phyloP scores from a whole-genome alignment of 2,329 filamentous ascomycete species.

The Ascochyta pisi region DNA sequence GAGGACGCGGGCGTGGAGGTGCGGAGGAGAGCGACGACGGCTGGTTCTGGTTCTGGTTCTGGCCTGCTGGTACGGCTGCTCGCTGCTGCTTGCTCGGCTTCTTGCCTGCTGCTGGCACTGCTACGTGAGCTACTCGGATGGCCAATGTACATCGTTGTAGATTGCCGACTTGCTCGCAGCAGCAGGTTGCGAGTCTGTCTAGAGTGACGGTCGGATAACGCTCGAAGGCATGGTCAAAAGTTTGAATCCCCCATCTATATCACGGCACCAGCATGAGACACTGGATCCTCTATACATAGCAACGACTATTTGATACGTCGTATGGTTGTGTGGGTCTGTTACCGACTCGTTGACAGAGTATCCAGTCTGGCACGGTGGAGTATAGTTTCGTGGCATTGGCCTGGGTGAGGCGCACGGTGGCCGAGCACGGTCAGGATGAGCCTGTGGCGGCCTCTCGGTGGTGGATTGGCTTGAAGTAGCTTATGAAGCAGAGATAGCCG shows the following conservation, averaged over 20 bases:
- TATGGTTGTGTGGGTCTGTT: background rate
- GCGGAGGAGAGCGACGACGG: constrained; percentile 37
- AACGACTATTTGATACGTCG: background rate
- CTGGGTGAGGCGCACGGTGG: background rate
- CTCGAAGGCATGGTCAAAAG: background rate
- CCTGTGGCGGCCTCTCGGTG: background rate
- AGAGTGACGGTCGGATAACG: background rate
- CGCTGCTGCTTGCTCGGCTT: background rate
- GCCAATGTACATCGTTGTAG: background rate
- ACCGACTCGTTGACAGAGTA: background rate
- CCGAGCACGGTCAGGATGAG: background rate
- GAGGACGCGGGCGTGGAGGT: constrained; percentile 45
- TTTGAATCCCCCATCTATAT: background rate
- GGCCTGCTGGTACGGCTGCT: background rate
- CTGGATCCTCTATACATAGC: background rate
- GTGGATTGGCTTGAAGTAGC: background rate
- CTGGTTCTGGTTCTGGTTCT: constrained; percentile 6
- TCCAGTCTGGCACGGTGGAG: background rate
- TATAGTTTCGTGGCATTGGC: background rate
- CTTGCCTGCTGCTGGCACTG: background rate
- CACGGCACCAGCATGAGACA: background rate
- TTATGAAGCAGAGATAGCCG: background rate
- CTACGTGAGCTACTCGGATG: constrained; percentile 1
- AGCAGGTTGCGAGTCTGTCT: background rate
- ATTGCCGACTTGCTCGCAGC: background rate